phyloP scores from a whole-genome alignment of 139 green algal species.

The Volvox africanus region DNA sequence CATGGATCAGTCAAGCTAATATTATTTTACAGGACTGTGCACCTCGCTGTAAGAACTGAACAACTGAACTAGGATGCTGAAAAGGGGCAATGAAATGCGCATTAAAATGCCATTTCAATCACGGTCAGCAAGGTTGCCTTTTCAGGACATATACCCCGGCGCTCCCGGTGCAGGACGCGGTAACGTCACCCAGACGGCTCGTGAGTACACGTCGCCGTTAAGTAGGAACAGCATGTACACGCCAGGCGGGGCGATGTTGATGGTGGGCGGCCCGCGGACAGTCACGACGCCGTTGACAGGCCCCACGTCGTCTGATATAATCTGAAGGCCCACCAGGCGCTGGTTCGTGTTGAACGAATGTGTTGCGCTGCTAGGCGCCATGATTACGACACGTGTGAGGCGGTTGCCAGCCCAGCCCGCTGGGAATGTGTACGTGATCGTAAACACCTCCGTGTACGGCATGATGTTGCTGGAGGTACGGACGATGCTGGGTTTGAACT shows the following conservation, averaged over 20 bases:
- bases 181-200: conserved; percentile 38
- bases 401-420: not conserved
- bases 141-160: no score
- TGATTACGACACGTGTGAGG: conserved; percentile 37
- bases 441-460: not conserved
- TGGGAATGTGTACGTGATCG: conserved; percentile 4
- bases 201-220: conserved; percentile 35
- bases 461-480: not conserved
- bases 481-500: conserved; percentile 13
- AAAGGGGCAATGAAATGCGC: no score
- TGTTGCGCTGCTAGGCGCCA: conserved; percentile 51
- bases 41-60: no score
- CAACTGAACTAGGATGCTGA: no score
- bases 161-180: not conserved
- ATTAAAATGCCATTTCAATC: no score
- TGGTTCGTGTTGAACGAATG: conserved; percentile 65
- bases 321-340: conserved; percentile 46
- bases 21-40: no score
- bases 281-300: not conserved
- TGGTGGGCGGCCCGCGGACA: conserved; percentile 36
- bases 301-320: conserved; percentile 3
- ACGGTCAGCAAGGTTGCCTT: no score
- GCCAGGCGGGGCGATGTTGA: conserved; percentile 50
- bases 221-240: conserved; percentile 64
- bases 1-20: no score